Conservation (phyloP, 2,329 filamentous ascomycete species). For the Diplodia seriata region DNA sequence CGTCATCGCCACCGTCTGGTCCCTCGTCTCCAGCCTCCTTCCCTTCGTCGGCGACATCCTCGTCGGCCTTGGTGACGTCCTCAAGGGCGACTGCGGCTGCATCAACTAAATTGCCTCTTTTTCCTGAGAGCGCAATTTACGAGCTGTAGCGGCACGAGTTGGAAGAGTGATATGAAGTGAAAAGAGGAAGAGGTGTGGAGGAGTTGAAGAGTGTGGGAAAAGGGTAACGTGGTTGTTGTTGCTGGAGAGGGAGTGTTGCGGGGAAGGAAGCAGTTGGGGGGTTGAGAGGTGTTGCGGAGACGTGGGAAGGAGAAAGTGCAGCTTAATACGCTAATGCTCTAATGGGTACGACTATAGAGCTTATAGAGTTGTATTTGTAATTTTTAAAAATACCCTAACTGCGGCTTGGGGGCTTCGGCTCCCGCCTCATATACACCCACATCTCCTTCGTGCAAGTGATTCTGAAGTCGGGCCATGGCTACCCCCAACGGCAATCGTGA, state of each 20-base stretch:
- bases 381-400: slow-evolving; percentile 28
- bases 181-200: slow-evolving; percentile 9
- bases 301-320: slow-evolving; percentile 11
- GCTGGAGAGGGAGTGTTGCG: too few species aligned
- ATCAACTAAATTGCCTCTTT: slow-evolving; percentile 24
- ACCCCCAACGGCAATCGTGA: background rate
- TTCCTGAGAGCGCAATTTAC: background rate
- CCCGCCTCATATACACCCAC: background rate
- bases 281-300: background rate
- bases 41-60: slow-evolving; percentile 33
- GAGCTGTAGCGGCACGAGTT: background rate
- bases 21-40: slow-evolving; percentile 30
- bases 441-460: slow-evolving; percentile 1
- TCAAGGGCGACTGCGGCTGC: slow-evolving; percentile 32
- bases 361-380: slow-evolving; percentile 30
- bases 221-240: background rate
- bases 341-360: slow-evolving; percentile 24
- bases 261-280: background rate
- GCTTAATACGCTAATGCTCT: slow-evolving; percentile 30
- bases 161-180: background rate
- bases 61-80: slow-evolving; percentile 33
- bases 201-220: background rate
- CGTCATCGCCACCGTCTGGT: slow-evolving; percentile 31
- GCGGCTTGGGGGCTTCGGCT: slow-evolving; percentile 19
- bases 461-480: background rate